Base-by-base conservation (phyloP, 1,284 basidiomycete genomes). In the Fomitopsis schrenkii region DNA sequence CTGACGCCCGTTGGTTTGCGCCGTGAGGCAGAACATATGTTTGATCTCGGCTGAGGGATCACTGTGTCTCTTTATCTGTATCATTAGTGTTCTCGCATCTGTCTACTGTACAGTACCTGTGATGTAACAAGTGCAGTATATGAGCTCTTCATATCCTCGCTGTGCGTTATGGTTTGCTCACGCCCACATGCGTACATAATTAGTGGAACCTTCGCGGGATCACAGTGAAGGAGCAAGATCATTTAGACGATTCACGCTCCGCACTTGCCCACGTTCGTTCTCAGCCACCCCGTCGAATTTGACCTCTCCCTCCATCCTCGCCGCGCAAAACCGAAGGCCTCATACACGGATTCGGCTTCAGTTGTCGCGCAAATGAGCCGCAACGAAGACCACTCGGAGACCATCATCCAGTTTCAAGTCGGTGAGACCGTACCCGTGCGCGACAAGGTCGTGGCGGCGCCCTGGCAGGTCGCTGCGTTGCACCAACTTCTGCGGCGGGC, bases 401-500 rank as follows among this genome's bases (percentile, higher is more conserved):
- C 17, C 50, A 8, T 14, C 40, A 2, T 33, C 15, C 40, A 22
- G 22, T 22, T 22, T 22, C 22, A 22, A 22, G 22, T 30, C 58
- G 14, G 33, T n/a, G 15, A 22, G 30, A n/a, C 12, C 2, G n/a
- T 9, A 36, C 38, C 15, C 9, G 15, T 26, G 19, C 54, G 35
- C 26, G 46, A 40, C 14, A 46, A 63, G 26, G 59, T 65, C n/a
- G 59, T 68, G 30, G 67, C 68, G 10, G 64, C 55, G 12, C 35
- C 58, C 3, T 59, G 54, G 46, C 68, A 70, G 56, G 54, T 66
- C 1, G 55, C 52, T 17, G 50, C 62, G 22, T 60, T 70, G 26
- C 57, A 62, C 26, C 46, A 54, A 10, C 54, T 67, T 38, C 62
- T 63, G 30, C 61, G 59, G 35, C 61, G 62, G 2, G 26, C 44